Base-by-base conservation (phyloP, 2,329 filamentous ascomycete genomes). In the Epichloe bromicola region DNA sequence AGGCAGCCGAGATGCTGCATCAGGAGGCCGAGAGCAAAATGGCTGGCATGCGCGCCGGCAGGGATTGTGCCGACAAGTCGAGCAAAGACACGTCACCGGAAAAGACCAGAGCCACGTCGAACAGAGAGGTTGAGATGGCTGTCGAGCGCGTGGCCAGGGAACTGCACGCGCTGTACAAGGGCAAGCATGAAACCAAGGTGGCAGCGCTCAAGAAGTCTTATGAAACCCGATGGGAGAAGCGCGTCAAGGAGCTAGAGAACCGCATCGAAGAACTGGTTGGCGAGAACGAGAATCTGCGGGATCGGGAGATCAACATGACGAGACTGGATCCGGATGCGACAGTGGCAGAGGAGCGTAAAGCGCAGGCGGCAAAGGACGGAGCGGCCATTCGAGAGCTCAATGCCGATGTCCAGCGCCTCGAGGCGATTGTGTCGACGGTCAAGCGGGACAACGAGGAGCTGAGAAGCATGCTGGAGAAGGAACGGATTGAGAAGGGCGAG, bases 121-220 rank as follows among this genome's bases (percentile, higher is more conserved):
- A 70, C 59, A 64, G 70, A 58, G 88, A 95, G 56, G 85, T 95
- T 47, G 90, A 96, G 62, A 75, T 86, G 43, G 85, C 86, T 2
- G 85, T 91, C 20, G 88, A 95, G 67, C 88, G 90, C 57, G 89
- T 97, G 40, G 90, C 91, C n/a, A 80, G 88, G 33, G 93, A 98
- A 63, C 76, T 98, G 40, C 93, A 98, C 65, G 78, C 84, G 0
- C 76, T 95, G 11, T 98, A 98, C 77, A 97, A 96, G 72, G 83
- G 85, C 63, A 98, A 98, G 71, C 93, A 98, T 65, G 91, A 97
- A 71, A 88, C 84, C 55, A 98, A 98, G 72, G 91, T 97, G 43
- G 80, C 87, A 1, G 91, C 90, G 4, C 75, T 98, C 57, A 97
- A 85, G 70, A 83, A 84, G 69, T 83, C 79, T 55, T 85, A 97